A percentile compares a stretch with the other conserved stretches of the same genome.
Evolutionary conservation across 768 basidiomycete genomes (phyloP).

Genomic region (Amanita molliuscula): DNA sequence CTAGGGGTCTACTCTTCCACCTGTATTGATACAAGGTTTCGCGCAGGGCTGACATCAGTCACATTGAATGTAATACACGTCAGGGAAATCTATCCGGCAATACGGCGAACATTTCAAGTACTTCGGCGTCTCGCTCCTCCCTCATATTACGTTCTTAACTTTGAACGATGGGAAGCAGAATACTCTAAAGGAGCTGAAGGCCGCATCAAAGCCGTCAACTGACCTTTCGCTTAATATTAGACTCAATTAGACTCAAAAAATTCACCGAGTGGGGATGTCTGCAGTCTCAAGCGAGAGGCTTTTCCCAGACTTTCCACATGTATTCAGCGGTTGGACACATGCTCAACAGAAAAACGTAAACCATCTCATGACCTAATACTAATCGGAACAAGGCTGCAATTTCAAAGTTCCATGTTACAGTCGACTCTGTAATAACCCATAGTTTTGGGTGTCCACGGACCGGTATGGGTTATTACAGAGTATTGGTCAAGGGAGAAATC

Average conservation of each 20-base stretch:
- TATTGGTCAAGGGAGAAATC: no score
- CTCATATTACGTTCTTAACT: not conserved
- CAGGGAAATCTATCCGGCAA: not conserved
- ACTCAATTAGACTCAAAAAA: not conserved
- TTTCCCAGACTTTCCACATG: not conserved
- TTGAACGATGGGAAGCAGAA: not conserved
- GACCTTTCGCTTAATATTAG: constrained; percentile 1
- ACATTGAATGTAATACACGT: not conserved
- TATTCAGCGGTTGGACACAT: not conserved
- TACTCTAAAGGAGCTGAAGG: not conserved
- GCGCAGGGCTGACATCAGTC: not conserved
- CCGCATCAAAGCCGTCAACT: not conserved
- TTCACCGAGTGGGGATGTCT: constrained; percentile 1
- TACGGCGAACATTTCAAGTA: not conserved
- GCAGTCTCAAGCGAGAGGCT: not conserved
- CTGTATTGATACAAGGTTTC: not conserved
- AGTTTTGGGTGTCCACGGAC: no score
- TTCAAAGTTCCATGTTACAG: not conserved
- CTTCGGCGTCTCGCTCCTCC: not conserved
- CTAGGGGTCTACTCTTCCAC: not conserved
- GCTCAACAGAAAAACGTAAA: not conserved
- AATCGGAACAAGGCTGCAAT: not conserved
- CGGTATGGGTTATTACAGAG: no score
- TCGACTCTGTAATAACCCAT: no score
- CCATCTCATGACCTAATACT: not conserved